phyloP scores from a whole-genome alignment of 73 alveolate genomes.

The Stentor roeselii region DNA sequence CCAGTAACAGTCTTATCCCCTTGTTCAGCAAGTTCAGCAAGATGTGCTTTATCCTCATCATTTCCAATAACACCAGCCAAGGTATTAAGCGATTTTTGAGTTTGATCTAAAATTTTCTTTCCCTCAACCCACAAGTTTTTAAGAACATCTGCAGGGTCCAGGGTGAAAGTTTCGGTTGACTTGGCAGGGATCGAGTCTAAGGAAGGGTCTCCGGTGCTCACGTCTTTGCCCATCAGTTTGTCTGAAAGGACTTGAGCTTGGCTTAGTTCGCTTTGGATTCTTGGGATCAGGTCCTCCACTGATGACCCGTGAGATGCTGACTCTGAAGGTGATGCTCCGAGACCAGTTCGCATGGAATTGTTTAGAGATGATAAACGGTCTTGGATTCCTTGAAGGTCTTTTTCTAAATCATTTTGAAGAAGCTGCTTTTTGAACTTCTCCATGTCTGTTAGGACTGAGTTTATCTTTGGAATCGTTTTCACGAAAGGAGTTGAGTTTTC shows the following conservation, averaged over 20 bases:
- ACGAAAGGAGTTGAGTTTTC: background rate
- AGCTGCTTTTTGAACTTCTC: constrained; percentile 19
- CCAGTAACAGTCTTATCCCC: background rate
- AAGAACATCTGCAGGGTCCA: background rate
- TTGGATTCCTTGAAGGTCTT: background rate
- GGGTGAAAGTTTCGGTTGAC: background rate
- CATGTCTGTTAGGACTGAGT: background rate
- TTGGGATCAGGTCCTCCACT: no score
- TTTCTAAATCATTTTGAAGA: background rate
- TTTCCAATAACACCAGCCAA: background rate
- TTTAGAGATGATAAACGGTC: background rate
- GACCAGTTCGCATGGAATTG: background rate
- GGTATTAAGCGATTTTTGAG: background rate
- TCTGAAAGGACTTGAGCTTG: background rate
- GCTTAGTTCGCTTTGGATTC: background rate
- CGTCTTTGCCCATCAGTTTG: background rate
- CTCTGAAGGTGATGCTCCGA: no score
- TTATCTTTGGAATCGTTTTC: background rate
- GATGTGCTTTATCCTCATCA: background rate
- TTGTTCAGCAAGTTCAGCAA: background rate
- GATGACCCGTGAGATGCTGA: no score
- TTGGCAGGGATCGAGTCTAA: background rate
- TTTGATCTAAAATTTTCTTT: background rate
- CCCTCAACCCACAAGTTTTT: background rate
- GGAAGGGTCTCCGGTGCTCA: background rate